Evolutionary conservation across 306 rosid species (phyloP), one percentile per base, ranked within the genome.

Genomic region (Oxytropis ochrocephala): DNA sequence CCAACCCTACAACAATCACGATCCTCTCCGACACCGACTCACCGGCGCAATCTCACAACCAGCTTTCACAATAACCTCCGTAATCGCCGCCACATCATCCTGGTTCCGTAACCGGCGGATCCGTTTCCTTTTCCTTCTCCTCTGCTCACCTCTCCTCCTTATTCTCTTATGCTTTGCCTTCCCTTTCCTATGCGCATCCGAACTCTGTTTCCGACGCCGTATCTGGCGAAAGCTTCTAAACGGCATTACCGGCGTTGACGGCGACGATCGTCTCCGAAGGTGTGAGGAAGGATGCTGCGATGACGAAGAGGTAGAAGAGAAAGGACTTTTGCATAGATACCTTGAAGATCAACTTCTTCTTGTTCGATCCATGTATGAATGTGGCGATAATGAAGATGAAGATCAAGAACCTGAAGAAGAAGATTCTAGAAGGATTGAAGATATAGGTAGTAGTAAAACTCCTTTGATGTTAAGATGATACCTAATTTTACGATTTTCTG

Each of bases 321-420:
- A 81, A 55, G 82, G 85, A 0, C 73, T 81, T 0, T 51, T 77
- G 70, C 82, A 77, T 62, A 43, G 82, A 12, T 81, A 81, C 59
- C 39, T 81, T 59, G 82, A 81, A 27, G 82, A 81, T 81, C 85
- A 77, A 27, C 78, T 81, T 52, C 64, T 74, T 73, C 79, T 77
- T 9, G 82, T 81, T 17, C 6, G 85, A 62, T 81, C 82, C 42
- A 76, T 81, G 76, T 81, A 77, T 43, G 82, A 81, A 6, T 81
- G 85, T 3, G 82, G 85, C 5, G 74, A 73, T 16, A 78, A 76
- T 0, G 79, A 66, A 1, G 72, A 32, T 1, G 0, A 41, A 11
- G 46, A 41, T 21, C 29, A 24, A 42, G 47, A 42, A 42, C 5
- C 5, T 42, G 64, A 21, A 1, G 30, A 63, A 44, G 68, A 78